Percentiles rank a stretch among this genome's conserved stretches.
These are phyloP conservation scores for Blastocystis sp. DNA, from an alignment of 352 stramenopile genomes.

Conservation along the genomic window DNA sequence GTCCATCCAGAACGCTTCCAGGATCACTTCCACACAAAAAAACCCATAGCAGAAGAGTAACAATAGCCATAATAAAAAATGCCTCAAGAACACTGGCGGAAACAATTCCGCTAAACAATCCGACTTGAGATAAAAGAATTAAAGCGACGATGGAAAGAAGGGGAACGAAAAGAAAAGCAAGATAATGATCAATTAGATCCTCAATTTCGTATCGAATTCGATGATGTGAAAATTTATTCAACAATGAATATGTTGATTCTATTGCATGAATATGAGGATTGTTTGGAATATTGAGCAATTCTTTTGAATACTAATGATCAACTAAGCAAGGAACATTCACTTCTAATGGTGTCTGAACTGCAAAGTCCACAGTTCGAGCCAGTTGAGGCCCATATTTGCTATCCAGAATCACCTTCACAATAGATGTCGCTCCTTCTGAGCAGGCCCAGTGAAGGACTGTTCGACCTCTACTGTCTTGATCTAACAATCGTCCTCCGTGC, in stretches of 20 bases:
- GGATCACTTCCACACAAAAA: constrained; percentile 32
- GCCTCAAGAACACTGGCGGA: neutral
- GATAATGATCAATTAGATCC: constrained; percentile 36
- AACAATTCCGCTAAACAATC: neutral
- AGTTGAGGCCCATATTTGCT: constrained; percentile 42
- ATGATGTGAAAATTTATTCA: neutral
- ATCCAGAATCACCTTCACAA: constrained; percentile 38
- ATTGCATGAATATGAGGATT: neutral
- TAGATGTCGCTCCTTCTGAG: neutral
- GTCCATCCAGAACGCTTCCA: neutral
- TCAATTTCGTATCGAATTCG: constrained; percentile 20
- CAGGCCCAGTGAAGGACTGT: constrained; percentile 52
- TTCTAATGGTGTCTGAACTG: constrained; percentile 36
- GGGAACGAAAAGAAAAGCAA: constrained; percentile 27
- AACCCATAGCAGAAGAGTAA: constrained; percentile 4
- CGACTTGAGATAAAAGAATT: neutral
- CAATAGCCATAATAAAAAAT: neutral
- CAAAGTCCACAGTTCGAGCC: constrained; percentile 36
- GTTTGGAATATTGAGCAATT: neutral
- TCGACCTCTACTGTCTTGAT: constrained; percentile 52
- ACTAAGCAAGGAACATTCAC: neutral
- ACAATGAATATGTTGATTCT: neutral
- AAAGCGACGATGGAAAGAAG: neutral
- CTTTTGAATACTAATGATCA: constrained; percentile 7
- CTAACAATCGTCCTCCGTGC: constrained; percentile 23